These are phyloP conservation scores for Umbelopsis ramanniana DNA, from an alignment of 192 early-diverging fungal species.

Conservation along the genomic window DNA sequence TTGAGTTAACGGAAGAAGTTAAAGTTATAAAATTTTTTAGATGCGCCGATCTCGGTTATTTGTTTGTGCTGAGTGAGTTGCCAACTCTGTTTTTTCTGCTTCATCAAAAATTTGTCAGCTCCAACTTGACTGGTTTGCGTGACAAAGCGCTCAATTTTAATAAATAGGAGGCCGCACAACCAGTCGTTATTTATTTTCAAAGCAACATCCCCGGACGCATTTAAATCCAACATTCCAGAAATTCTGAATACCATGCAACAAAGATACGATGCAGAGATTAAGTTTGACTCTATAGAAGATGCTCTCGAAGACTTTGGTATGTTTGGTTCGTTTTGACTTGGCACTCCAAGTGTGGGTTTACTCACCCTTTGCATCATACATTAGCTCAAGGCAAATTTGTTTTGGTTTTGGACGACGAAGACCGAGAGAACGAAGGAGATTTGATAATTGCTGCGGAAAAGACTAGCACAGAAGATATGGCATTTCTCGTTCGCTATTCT, in stretches of 20 bases:
- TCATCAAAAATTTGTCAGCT: conserved; percentile 23
- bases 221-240: background rate
- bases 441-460: conserved; percentile 97
- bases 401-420: conserved; percentile 96
- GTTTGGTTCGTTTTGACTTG: conserved; percentile 1
- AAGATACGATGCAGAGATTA: conserved; percentile 23
- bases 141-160: conserved; percentile 1
- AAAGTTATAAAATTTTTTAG: background rate
- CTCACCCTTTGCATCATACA: conserved; percentile 20
- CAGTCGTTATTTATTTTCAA: background rate
- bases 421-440: conserved; percentile 99
- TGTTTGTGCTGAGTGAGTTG: background rate
- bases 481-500: conserved; percentile 94
- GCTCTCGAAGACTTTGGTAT: conserved; percentile 69
- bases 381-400: conserved; percentile 81
- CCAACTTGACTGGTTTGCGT: background rate
- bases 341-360: background rate
- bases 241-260: conserved; percentile 5
- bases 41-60: background rate
- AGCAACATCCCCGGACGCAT: background rate
- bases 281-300: conserved; percentile 72
- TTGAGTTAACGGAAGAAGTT: background rate
- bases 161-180: background rate
- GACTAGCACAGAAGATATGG: conserved; percentile 88
- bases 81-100: background rate